Evolutionary conservation across 345 rosid genomes (phyloP), one percentile per base, ranked within the genome.

Genomic region (Barbarea vulgaris): DNA sequence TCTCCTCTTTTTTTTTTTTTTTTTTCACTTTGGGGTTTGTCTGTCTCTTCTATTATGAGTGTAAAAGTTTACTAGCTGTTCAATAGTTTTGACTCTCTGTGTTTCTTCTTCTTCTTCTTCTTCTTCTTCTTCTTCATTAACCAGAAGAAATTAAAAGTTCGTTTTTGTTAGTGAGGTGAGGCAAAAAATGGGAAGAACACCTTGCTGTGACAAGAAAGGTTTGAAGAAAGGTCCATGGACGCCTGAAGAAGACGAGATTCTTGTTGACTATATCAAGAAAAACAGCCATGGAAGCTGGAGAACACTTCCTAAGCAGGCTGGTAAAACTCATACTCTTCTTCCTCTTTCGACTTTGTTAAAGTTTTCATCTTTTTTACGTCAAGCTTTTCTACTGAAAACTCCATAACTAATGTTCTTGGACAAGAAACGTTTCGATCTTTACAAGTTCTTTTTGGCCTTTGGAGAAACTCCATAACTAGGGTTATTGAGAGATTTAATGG

Each of bases 221-320:
- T 80, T 94, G 71, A 94, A 91, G 85, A 94, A 90, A 84, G 98
- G 98, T 77, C 98, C 97, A 11, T 94, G 98, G 98, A 87, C 91
- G 9, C 83, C 98, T 55, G 97, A 91, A 71, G 98, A 93, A 86
- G 98, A 93, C 73, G 89, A 88, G 81, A 77, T 87, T 77, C 94
- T 94, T 31, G 77, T 89, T 19, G 81, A 87, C 15, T 85, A 83
- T 54, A 94, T 94, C 79, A 82, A 90, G 67, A 79, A 79, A 30
- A 85, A 91, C 77, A 91, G 95, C 81, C 97, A 91, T 85, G 97
- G 97, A 52, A 94, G 94, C 83, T 94, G 98, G 98, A 84, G 96
- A 77, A 85, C 94, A 64, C 96, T 93, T 39, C 97, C 98, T 18
- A 87, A 90, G 69, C 88, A 83, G 12, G 96, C 98, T 72, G 98